Conservation (phyloP, 225 moss, liverwort and hornwort genomes). For the Lunularia cruciata region DNA sequence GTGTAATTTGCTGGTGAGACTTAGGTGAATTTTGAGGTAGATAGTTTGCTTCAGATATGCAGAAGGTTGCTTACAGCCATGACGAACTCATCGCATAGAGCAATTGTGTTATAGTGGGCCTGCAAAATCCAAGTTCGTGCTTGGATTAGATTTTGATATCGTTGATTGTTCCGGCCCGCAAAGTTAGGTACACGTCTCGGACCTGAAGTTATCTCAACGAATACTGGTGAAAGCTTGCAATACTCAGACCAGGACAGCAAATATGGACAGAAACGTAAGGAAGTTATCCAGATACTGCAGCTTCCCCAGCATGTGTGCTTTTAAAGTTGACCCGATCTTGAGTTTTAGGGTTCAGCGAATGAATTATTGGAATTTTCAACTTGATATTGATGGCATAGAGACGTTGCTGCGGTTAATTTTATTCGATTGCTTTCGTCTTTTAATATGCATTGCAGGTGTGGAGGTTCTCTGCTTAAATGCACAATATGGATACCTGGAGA, state of each 20-base stretch:
- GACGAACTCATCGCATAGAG: slow-evolving; percentile 83
- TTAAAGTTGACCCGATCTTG: no score
- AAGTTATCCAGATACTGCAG: no score
- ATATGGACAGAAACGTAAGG: neutral
- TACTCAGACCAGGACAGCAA: neutral
- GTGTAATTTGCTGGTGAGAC: neutral
- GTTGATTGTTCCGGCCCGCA: neutral
- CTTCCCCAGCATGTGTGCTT: no score
- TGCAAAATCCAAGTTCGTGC: slow-evolving; percentile 33
- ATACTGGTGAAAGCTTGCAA: neutral
- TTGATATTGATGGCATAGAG: neutral
- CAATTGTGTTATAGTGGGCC: slow-evolving; percentile 95
- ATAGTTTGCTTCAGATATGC: neutral
- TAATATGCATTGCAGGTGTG: neutral
- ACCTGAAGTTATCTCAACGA: no score
- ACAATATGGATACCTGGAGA: slow-evolving; percentile 52
- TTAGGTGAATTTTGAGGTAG: neutral
- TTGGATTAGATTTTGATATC: neutral
- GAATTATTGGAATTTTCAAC: neutral
- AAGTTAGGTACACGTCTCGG: no score
- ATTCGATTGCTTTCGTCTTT: neutral
- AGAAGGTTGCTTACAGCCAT: slow-evolving; percentile 64
- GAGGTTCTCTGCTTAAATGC: neutral
- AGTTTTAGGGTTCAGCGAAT: no score
- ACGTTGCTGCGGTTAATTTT: neutral